A percentile compares a stretch with the other conserved stretches of the same genome.
phyloP scores from a whole-genome alignment of 768 basidiomycete species.

The Lactarius vividus region DNA sequence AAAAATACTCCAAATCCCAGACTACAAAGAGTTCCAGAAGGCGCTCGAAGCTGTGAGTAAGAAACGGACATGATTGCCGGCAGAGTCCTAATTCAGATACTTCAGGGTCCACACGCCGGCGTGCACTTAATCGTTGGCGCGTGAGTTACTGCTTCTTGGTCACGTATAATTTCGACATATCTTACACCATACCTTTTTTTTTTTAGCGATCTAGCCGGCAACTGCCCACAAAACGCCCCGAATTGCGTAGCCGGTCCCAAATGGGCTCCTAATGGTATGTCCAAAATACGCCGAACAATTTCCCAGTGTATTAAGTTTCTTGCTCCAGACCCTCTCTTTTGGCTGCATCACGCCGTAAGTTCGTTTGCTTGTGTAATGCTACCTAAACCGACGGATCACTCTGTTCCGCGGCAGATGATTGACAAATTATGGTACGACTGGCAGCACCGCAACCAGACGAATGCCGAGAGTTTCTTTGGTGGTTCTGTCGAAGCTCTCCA shows the following conservation, averaged over 20 bases:
- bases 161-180: background rate
- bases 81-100: background rate
- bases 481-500: constrained; percentile 34
- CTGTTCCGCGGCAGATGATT: constrained; percentile 32
- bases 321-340: constrained; percentile 38
- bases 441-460: constrained; percentile 33
- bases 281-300: background rate
- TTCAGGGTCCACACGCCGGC: constrained; percentile 34
- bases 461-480: constrained; percentile 34
- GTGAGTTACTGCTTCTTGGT: constrained; percentile 20
- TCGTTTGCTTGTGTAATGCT: background rate
- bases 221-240: constrained; percentile 33
- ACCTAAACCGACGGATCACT: no score
- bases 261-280: constrained; percentile 36
- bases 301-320: background rate
- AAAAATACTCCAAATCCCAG: constrained; percentile 32
- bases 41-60: constrained; percentile 34
- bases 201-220: constrained; percentile 33
- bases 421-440: constrained; percentile 41
- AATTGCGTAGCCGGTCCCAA: constrained; percentile 33
- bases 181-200: background rate
- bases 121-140: constrained; percentile 37
- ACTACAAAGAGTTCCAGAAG: constrained; percentile 36
- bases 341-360: constrained; percentile 37
- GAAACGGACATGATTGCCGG: background rate